Base-by-base conservation (phyloP, 345 rosid genomes). In the Pugionium dolabratum region DNA sequence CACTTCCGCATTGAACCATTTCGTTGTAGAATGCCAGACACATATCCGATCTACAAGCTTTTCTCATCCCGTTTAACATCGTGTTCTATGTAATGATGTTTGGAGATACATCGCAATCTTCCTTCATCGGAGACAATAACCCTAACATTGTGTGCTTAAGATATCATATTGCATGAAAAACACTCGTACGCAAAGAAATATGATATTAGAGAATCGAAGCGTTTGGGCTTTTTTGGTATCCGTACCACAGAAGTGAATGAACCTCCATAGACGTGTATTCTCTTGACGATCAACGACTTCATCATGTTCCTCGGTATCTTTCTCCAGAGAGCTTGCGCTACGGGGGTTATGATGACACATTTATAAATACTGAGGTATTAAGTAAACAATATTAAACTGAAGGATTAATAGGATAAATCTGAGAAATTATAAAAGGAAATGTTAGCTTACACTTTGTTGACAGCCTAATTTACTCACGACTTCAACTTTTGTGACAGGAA, bases 1-100 rank as follows among this genome's bases (percentile, higher is more conserved):
- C 79, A 44, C 84, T 63, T 47, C 90, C 87, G 51, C 72, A 54
- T 61, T 69, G 75, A 37, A 42, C 64, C 98, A 91, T 91, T 62
- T 87, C 92, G 46, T 54, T 70, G 66, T 72, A 81, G 59, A 80
- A 59, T 34, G 69, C 76, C 63, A 76, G 64, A 65, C 90, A 86
- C 81, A 82, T 64, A 78, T 85, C 96, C 27, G 85, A 70, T 56
- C 86, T 82, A 64, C 98, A 92, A 32, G 79, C 77, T 81, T 81
- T 89, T 69, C 82, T 79, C 74, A 83, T 59, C 62, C 82, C 83
- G 67, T 87, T 86, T 62, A 89, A 47, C 41, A 87, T 47, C 5
- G 96, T 91, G 77, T 91, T 89, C 67, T 85, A 91, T 35, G 96
- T 79, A 49, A 91, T 62, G 5, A 87, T 77, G 78, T 91, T 82